Percentiles rank a stretch among this genome's conserved stretches.
Evolutionary conservation across 257 asterid genomes (phyloP).

Genomic region (Galeopsis tetrahit): DNA sequence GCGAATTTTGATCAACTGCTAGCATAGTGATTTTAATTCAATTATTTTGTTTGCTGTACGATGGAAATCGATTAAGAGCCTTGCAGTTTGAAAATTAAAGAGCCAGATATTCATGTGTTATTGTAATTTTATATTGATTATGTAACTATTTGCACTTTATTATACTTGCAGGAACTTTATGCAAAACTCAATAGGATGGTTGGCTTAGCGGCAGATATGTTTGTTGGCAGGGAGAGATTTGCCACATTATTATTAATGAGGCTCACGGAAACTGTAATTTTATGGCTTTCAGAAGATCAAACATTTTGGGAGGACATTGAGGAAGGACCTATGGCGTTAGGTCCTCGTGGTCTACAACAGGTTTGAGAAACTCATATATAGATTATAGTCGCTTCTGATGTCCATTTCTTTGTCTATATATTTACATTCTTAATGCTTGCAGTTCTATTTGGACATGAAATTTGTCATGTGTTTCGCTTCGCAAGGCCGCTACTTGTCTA

Average conservation of each 20-base stretch:
- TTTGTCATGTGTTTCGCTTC: conserved; percentile 93
- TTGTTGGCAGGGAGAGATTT: conserved; percentile 95
- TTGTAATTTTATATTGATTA: conserved; percentile 8
- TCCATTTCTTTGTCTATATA: conserved; percentile 14
- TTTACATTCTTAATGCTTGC: conserved; percentile 47
- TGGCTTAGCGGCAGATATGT: conserved; percentile 88
- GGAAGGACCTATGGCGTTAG: conserved; percentile 90
- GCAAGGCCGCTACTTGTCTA: conserved; percentile 94
- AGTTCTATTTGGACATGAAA: conserved; percentile 98
- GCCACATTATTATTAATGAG: conserved; percentile 90
- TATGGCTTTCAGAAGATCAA: conserved; percentile 97
- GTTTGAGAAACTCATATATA: conserved; percentile 46
- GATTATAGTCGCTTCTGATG: conserved; percentile 21
- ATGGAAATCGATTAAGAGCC: not conserved
- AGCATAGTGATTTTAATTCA: not conserved
- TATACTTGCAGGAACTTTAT: conserved; percentile 75
- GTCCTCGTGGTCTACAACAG: conserved; percentile 94
- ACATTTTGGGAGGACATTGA: conserved; percentile 95
- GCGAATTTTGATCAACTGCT: not conserved
- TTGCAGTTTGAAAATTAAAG: conserved; percentile 1
- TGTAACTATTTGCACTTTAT: conserved; percentile 30
- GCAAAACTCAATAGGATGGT: conserved; percentile 91
- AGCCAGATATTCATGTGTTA: conserved; percentile 9
- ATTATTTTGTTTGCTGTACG: not conserved
- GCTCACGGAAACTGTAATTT: conserved; percentile 93